phyloP scores from a whole-genome alignment of 441 rosid species.

The Gossypium schwendimanii region DNA sequence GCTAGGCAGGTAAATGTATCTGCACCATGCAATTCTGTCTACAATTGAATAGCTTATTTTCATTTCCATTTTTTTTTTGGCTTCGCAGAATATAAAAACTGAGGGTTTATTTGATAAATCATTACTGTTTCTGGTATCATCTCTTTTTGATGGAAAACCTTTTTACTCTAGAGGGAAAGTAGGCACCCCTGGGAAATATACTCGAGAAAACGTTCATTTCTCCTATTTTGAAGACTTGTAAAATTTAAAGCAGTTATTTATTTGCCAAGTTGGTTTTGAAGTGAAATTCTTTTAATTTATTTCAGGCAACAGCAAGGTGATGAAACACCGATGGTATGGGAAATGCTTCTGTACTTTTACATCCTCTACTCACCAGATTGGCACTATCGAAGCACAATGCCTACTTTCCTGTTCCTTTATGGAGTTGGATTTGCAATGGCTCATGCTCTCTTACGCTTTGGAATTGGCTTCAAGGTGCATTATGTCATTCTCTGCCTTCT shows the following conservation, averaged over 20 bases:
- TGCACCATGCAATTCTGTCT: not conserved
- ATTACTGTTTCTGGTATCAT: not conserved
- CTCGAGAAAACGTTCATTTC: not conserved
- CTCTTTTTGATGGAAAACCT: not conserved
- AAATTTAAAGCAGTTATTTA: not conserved
- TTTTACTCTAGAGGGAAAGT: not conserved
- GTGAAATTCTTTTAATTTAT: not conserved
- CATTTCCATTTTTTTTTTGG: not conserved
- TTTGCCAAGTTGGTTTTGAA: not conserved
- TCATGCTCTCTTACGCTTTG: slow-evolving; percentile 61
- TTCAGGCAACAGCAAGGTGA: slow-evolving; percentile 91
- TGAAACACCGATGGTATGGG: slow-evolving; percentile 94
- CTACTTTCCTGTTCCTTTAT: slow-evolving; percentile 71
- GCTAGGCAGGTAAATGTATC: not conserved
- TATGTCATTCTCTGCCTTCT: slow-evolving; percentile 69
- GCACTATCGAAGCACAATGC: slow-evolving; percentile 93
- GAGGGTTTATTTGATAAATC: not conserved
- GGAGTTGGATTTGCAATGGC: slow-evolving; percentile 67
- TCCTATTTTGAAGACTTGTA: not conserved
- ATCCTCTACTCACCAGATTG: slow-evolving; percentile 95
- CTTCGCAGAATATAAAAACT: not conserved
- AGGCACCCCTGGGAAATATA: not conserved
- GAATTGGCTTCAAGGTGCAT: slow-evolving; percentile 82
- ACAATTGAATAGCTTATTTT: not conserved
- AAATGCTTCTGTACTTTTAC: slow-evolving; percentile 83